Conservation (phyloP, 768 basidiomycete species). For the Agaricus bisporus region DNA sequence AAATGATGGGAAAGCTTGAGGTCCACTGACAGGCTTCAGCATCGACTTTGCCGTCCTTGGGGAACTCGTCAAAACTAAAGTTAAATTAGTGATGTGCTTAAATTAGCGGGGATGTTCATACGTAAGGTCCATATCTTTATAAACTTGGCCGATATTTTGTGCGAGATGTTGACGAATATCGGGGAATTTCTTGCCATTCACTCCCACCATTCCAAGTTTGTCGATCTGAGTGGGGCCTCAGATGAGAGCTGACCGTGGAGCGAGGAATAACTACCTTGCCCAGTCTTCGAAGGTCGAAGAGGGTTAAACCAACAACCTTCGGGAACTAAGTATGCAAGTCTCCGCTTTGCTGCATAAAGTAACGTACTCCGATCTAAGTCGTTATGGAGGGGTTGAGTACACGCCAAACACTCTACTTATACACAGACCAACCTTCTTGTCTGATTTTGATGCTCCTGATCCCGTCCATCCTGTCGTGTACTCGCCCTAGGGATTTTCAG, state of each 20-base stretch:
- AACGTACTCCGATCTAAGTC: constrained; percentile 60
- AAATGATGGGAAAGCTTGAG: not conserved
- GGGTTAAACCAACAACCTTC: constrained; percentile 83
- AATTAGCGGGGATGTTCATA: not conserved
- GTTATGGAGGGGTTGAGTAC: not conserved
- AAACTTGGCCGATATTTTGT: constrained; percentile 76
- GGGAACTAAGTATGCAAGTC: not conserved
- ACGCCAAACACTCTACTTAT: not conserved
- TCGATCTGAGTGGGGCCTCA: constrained; percentile 42
- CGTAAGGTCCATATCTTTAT: constrained; percentile 81
- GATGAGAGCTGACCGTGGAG: not conserved
- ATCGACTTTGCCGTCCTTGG: constrained; percentile 61
- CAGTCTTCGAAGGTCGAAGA: constrained; percentile 82
- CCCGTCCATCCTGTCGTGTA: constrained; percentile 95
- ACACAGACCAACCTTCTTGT: constrained; percentile 68
- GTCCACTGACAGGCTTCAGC: constrained; percentile 71
- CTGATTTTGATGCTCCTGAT: constrained; percentile 88
- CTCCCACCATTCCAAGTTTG: constrained; percentile 82
- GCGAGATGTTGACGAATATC: constrained; percentile 75
- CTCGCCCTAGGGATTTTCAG: constrained; percentile 48
- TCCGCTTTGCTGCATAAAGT: not conserved
- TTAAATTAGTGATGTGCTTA: not conserved
- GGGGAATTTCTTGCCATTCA: constrained; percentile 84
- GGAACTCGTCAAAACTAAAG: constrained; percentile 71
- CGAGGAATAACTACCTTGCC: constrained; percentile 49